A percentile compares a stretch with the other conserved stretches of the same genome.
Evolutionary conservation across 768 basidiomycete species (phyloP).

Genomic region (Galerina sulciceps): DNA sequence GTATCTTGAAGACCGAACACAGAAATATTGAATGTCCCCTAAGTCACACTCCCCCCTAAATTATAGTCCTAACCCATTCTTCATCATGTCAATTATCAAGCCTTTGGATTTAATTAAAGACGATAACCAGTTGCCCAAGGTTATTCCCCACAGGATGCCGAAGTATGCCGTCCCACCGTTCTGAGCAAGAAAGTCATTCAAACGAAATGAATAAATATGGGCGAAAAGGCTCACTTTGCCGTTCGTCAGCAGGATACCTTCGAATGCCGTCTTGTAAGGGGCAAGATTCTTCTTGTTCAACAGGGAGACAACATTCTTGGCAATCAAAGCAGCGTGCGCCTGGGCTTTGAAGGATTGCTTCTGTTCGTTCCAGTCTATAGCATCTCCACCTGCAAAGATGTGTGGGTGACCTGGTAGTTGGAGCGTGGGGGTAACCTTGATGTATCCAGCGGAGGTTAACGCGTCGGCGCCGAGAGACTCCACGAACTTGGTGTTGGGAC

Average conservation of each 20-base stretch:
- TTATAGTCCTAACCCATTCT: constrained; percentile 11
- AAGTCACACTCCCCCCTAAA: no score
- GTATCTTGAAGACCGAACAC: no score
- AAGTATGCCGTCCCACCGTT: constrained; percentile 46
- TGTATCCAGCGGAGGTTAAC: constrained; percentile 43
- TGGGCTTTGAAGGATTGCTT: constrained; percentile 55
- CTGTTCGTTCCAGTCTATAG: constrained; percentile 66
- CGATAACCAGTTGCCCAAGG: constrained; percentile 48
- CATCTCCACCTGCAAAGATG: constrained; percentile 71
- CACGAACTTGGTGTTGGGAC: constrained; percentile 59
- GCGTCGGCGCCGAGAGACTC: constrained; percentile 40
- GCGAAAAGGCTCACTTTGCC: constrained; percentile 49
- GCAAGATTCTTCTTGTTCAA: constrained; percentile 33
- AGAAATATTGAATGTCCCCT: no score
- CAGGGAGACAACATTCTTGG: constrained; percentile 52
- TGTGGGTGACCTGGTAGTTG: constrained; percentile 53
- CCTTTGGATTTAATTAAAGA: constrained; percentile 40
- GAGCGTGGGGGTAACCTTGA: constrained; percentile 61
- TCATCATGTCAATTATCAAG: constrained; percentile 24
- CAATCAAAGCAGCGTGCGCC: constrained; percentile 51
- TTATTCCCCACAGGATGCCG: constrained; percentile 48
- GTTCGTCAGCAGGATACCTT: constrained; percentile 57
- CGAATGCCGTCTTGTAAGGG: constrained; percentile 50
- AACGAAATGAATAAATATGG: neutral
- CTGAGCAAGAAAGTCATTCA: constrained; percentile 27